These are phyloP conservation scores for Magnaporthales sp. DNA, from an alignment of 2,329 filamentous ascomycete species.

Conservation along the genomic window DNA sequence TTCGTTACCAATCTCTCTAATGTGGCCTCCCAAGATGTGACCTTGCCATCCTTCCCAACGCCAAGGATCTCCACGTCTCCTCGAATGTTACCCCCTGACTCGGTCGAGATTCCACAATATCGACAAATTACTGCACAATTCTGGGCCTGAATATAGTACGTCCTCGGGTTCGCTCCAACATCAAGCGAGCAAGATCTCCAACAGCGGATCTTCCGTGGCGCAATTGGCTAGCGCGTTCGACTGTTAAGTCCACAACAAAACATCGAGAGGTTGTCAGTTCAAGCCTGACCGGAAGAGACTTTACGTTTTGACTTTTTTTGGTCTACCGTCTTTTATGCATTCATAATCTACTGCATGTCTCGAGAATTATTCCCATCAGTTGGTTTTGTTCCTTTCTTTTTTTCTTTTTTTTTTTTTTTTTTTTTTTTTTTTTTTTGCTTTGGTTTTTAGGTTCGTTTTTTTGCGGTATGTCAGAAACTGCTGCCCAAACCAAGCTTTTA, in stretches of 20 bases:
- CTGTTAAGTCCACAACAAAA: not conserved
- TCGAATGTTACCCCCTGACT: not conserved
- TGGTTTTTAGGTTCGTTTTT: too few species aligned
- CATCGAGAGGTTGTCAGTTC: constrained; percentile 3
- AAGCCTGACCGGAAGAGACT: not conserved
- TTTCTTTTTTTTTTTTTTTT: not conserved
- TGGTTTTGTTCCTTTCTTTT: not conserved
- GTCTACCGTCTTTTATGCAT: not conserved
- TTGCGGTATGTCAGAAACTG: too few species aligned
- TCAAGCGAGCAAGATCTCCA: not conserved
- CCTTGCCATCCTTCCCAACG: not conserved
- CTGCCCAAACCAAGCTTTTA: too few species aligned
- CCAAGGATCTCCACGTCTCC: not conserved
- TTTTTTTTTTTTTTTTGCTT: not conserved
- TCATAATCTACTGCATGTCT: too few species aligned
- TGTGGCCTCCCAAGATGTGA: not conserved
- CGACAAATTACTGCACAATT: too few species aligned
- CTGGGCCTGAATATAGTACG: not conserved
- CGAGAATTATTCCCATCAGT: too few species aligned
- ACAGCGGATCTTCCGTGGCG: not conserved
- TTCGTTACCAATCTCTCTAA: not conserved
- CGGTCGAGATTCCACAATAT: not conserved
- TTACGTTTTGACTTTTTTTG: not conserved
- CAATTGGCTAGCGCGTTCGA: constrained; percentile 3
- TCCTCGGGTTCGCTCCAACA: not conserved